Conservation (phyloP, 768 basidiomycete genomes). For the Mycena pura region DNA sequence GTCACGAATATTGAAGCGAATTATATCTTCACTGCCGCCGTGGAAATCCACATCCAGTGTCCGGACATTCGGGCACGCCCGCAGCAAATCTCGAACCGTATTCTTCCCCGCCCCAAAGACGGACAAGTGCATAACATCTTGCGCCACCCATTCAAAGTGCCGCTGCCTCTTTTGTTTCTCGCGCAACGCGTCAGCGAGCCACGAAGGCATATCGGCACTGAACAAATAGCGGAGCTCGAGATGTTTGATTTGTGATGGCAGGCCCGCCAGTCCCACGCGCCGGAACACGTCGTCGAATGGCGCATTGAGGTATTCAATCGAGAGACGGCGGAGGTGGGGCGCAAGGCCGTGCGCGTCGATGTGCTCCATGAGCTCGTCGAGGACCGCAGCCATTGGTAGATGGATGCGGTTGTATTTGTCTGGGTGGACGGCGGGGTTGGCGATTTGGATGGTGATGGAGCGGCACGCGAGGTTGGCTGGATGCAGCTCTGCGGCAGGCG, state of each 20-base stretch:
- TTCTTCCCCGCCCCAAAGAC: conserved; percentile 2
- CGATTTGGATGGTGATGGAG: conserved; percentile 15
- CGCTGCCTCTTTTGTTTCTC: not conserved
- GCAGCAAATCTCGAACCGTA: not conserved
- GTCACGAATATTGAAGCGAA: no score
- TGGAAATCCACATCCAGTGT: not conserved
- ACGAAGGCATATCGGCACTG: not conserved
- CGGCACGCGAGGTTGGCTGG: conserved; percentile 8
- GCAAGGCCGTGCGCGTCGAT: not conserved
- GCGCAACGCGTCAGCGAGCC: not conserved
- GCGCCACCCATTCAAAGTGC: not conserved
- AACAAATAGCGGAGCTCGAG: conserved; percentile 11
- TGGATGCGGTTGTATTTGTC: not conserved
- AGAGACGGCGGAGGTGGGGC: conserved; percentile 12
- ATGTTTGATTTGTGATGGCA: conserved; percentile 6
- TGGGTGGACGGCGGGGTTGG: not conserved
- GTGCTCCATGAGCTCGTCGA: conserved; percentile 5
- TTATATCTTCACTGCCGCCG: no score
- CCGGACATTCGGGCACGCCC: not conserved
- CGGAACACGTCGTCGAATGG: conserved; percentile 15
- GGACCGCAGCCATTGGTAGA: conserved; percentile 11
- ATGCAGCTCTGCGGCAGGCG: not conserved
- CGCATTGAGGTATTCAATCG: conserved; percentile 9
- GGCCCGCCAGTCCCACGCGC: not conserved
- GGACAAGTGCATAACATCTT: not conserved